Evolutionary conservation across 2,329 filamentous ascomycete species (phyloP).

Genomic region (Monilinia vaccinii-corymbosi): DNA sequence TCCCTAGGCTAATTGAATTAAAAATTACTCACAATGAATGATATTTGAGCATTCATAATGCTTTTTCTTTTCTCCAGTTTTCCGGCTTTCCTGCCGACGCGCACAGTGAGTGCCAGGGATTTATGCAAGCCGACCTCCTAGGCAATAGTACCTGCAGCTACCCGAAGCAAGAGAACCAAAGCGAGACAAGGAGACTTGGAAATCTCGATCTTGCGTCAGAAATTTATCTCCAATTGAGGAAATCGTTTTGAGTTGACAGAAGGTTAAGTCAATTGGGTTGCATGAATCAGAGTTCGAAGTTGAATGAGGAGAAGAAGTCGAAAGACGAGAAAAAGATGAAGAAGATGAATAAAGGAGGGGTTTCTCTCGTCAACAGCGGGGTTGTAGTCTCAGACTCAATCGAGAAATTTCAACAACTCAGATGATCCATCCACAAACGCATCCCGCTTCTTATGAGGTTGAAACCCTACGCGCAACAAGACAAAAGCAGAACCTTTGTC

Average conservation of each 20-base stretch:
- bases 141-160: conserved; percentile 27
- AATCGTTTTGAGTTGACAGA: not conserved
- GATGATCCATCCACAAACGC: conserved; percentile 6
- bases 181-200: not conserved
- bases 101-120: conserved; percentile 15
- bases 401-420: not conserved
- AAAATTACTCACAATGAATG: conserved; percentile 42
- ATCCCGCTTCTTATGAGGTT: not conserved
- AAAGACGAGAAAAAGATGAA: not conserved
- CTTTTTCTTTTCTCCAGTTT: conserved; percentile 16
- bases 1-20: not conserved
- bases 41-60: conserved; percentile 49
- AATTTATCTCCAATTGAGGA: not conserved
- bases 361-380: conserved; percentile 4
- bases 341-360: not conserved
- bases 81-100: conserved; percentile 11
- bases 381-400: not conserved
- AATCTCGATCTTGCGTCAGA: not conserved
- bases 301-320: not conserved
- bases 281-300: not conserved
- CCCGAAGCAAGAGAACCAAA: conserved; percentile 13
- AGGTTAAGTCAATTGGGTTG: not conserved
- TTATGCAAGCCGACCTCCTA: conserved; percentile 23
- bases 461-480: conserved; percentile 6
- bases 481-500: conserved; percentile 14